Evolutionary conservation across 2,329 filamentous ascomycete species (phyloP), one percentile per base, ranked within the genome.

Genomic region (Fusarium sp.): DNA sequence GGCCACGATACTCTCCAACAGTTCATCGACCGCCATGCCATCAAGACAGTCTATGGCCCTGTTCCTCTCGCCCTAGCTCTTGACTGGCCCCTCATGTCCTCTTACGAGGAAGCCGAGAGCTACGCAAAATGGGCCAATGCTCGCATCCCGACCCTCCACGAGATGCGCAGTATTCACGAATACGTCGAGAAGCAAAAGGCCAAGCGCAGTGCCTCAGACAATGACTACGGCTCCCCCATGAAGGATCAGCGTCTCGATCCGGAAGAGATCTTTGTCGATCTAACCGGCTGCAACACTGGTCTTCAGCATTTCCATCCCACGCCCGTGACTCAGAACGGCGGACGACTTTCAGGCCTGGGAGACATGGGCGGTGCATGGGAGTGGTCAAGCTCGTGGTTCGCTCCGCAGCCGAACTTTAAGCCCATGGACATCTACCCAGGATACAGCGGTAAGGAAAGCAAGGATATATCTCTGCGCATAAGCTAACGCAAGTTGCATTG

Each of bases 371-470:
- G 64, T 12, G 64, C 64, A 5, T 44, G 47, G 8, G 64, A 67
- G 10, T 67, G 64, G 64, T 53, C 60, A 0, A 43, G 42, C 5
- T 26, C 39, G 3, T 4, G 48, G 4, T 49, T 67, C 11, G 31
- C 36, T 0, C 59, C 59, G 0, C 64, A 65, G 5, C 64, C 55
- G 15, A 29, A 24, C 0, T 65, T 67, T 8, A 67, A 65, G 9
- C 47, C 57, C 1, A 63, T 65, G 58, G 25, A 52, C 26, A 65
- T 59, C 12, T 65, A 65, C 46, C 62, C 62, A 2, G 58, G 53
- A 12, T 65, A 65, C 7, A 65, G 62, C 22, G 52, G 61, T 54
- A 10, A 39, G 39, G 19, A 19, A 19, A 19, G 19, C 19, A 19
- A 19, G 19, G 19, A 19, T 19, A 19, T 2, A 19, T 19, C 19